These are phyloP conservation scores for Micractinium sp. DNA, from an alignment of 139 green algal genomes.

Conservation along the genomic window DNA sequence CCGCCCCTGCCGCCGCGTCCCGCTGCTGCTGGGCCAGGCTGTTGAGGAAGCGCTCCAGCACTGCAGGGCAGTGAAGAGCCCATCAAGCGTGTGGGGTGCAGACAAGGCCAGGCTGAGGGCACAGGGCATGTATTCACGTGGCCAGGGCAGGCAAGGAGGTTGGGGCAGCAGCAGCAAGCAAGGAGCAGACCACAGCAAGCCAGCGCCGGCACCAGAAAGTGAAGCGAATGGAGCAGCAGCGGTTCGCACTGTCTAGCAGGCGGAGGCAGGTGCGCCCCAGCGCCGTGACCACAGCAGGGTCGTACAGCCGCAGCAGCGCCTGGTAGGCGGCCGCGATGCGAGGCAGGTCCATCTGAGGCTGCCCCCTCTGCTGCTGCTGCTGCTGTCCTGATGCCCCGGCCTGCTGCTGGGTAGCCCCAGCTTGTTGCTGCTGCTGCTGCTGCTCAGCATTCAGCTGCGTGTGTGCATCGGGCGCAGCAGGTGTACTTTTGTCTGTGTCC, in stretches of 20 bases:
- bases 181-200: neutral
- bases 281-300: conserved; percentile 50
- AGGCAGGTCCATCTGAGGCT: conserved; percentile 1
- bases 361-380: neutral
- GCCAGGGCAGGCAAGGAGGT: neutral
- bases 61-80: neutral
- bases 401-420: neutral
- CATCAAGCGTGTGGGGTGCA: too few species aligned
- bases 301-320: conserved; percentile 59
- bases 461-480: neutral
- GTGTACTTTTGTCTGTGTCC: neutral
- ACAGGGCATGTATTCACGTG: neutral
- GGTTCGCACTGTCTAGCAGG: conserved; percentile 51
- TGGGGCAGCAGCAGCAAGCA: neutral
- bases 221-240: neutral
- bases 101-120: neutral
- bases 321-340: conserved; percentile 19
- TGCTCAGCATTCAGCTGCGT: neutral
- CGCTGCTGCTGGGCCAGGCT: conserved; percentile 9
- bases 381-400: neutral
- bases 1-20: neutral
- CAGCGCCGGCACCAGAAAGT: neutral
- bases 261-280: conserved; percentile 42
- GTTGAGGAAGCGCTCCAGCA: neutral
- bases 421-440: neutral